These are phyloP conservation scores for Saccharomyces mikatae DNA, from an alignment of 805 yeast species.

Conservation along the genomic window DNA sequence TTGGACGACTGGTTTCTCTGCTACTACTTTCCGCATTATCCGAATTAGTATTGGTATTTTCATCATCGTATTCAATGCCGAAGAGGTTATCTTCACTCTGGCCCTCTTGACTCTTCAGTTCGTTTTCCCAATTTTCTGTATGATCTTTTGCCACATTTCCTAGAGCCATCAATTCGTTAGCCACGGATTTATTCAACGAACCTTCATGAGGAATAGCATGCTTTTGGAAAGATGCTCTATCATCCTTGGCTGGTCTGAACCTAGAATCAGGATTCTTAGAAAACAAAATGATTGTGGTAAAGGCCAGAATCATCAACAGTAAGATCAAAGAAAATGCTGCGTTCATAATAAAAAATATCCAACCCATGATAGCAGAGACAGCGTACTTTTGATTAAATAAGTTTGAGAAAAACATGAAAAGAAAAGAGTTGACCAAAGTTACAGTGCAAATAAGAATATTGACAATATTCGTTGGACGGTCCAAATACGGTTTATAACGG, in stretches of 20 bases:
- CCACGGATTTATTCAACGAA: slow-evolving; percentile 26
- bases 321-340: slow-evolving; percentile 80
- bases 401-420: slow-evolving; percentile 79
- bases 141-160: slow-evolving; percentile 79
- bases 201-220: slow-evolving; percentile 27
- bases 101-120: slow-evolving; percentile 30
- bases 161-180: slow-evolving; percentile 56
- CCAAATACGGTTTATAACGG: slow-evolving; percentile 64
- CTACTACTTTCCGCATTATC: slow-evolving; percentile 9
- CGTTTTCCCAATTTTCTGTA: slow-evolving; percentile 60
- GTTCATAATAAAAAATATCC: slow-evolving; percentile 79
- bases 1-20: slow-evolving; percentile 5
- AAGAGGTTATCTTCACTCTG: background rate
- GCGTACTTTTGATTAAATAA: slow-evolving; percentile 75
- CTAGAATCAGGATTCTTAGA: slow-evolving; percentile 85
- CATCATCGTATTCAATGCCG: slow-evolving; percentile 8
- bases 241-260: slow-evolving; percentile 83
- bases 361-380: slow-evolving; percentile 82
- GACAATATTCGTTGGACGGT: slow-evolving; percentile 69
- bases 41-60: slow-evolving; percentile 9
- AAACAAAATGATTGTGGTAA: slow-evolving; percentile 50
- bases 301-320: slow-evolving; percentile 60
- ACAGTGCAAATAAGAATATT: slow-evolving; percentile 67
- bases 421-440: slow-evolving; percentile 66
- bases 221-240: slow-evolving; percentile 80